These are phyloP conservation scores for Mycotypha africana DNA, from an alignment of 371 early-diverging fungal species.

Conservation along the genomic window DNA sequence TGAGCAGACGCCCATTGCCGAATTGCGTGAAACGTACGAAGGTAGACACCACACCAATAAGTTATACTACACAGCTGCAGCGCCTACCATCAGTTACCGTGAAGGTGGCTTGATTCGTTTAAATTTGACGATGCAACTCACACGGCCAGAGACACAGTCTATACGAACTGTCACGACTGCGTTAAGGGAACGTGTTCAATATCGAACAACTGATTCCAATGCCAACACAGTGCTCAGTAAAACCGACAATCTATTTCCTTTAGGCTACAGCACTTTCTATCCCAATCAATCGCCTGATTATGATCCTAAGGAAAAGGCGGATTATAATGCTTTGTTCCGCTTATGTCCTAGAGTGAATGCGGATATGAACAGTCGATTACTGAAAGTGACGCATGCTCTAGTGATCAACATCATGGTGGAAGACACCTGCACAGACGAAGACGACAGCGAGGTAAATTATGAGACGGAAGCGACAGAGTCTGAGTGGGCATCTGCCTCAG, in stretches of 20 bases:
- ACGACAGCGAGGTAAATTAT: slow-evolving; percentile 13
- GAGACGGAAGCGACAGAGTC: slow-evolving; percentile 19
- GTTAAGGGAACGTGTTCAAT: slow-evolving; percentile 35
- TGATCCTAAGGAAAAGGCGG: slow-evolving; percentile 16
- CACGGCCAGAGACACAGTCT: slow-evolving; percentile 24
- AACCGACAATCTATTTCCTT: slow-evolving; percentile 21
- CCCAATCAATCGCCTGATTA: slow-evolving; percentile 20
- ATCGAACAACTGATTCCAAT: slow-evolving; percentile 27
- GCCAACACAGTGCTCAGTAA: slow-evolving; percentile 18
- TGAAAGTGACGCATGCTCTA: slow-evolving; percentile 24
- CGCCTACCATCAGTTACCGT: slow-evolving; percentile 37
- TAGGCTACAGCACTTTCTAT: slow-evolving; percentile 26
- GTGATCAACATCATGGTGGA: slow-evolving; percentile 27
- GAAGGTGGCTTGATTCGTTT: slow-evolving; percentile 43
- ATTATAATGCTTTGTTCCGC: slow-evolving; percentile 27
- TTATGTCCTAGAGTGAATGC: slow-evolving; percentile 27
- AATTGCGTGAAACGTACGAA: slow-evolving; percentile 20
- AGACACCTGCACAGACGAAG: slow-evolving; percentile 14
- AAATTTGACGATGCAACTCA: slow-evolving; percentile 27
- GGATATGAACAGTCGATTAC: slow-evolving; percentile 20
- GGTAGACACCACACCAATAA: slow-evolving; percentile 27
- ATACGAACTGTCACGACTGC: slow-evolving; percentile 40
- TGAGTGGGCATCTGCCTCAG: slow-evolving; percentile 18
- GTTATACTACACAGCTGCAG: slow-evolving; percentile 31
- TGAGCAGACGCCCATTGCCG: slow-evolving; percentile 15